Conservation (phyloP, 805 yeast genomes). For the Starmerella cellae region DNA sequence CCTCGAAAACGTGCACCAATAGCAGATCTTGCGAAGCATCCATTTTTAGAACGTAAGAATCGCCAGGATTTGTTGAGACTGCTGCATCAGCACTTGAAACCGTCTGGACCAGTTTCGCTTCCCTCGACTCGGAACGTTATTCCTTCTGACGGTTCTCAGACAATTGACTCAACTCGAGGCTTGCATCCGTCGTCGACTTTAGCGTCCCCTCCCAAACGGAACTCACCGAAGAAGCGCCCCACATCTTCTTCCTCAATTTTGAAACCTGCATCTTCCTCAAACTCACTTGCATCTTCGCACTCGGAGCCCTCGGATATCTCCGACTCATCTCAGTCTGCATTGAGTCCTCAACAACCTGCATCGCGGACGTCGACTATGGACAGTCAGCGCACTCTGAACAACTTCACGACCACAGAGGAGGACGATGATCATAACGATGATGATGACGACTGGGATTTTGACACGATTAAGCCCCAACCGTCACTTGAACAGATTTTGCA, state of each 20-base stretch:
- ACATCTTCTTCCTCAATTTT: background rate
- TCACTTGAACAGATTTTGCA: constrained; percentile 13
- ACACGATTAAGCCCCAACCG: constrained; percentile 26
- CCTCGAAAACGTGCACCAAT: constrained; percentile 59
- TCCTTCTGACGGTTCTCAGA: background rate
- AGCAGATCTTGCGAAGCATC: constrained; percentile 45
- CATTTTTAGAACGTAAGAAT: constrained; percentile 33
- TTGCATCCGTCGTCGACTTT: background rate
- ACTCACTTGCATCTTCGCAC: background rate
- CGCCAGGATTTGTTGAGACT: constrained; percentile 13
- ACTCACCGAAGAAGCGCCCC: background rate
- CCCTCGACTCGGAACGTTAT: background rate
- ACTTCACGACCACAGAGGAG: no score
- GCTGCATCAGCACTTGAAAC: constrained; percentile 13
- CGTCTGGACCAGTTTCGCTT: no score
- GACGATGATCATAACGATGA: constrained; percentile 17
- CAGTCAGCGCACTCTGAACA: background rate
- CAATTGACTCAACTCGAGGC: background rate
- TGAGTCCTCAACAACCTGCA: background rate
- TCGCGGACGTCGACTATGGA: background rate
- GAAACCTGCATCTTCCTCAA: background rate
- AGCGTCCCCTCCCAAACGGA: background rate
- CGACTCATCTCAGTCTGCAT: background rate
- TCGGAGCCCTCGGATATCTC: background rate
- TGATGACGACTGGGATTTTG: constrained; percentile 32